Percentiles rank a stretch among this genome's conserved stretches.
Evolutionary conservation across 2,329 filamentous ascomycete genomes (phyloP).

Genomic region (Clonostachys rhizophaga): DNA sequence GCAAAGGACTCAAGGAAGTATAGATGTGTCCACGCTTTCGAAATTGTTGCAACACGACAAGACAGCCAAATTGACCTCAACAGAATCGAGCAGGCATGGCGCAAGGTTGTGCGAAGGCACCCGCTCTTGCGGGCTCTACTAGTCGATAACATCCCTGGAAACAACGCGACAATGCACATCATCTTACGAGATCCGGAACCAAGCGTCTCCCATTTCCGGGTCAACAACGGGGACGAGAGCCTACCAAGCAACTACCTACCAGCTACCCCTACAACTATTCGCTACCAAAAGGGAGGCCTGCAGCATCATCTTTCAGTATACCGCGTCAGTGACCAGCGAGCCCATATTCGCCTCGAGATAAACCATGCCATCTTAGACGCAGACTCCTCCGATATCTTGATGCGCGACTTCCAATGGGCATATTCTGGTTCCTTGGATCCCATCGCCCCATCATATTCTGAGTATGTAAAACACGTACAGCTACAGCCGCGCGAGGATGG

Average conservation of each 20-base stretch:
- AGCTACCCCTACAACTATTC: not conserved
- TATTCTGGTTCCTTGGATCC: not conserved
- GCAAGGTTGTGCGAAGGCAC: slow-evolving; percentile 5
- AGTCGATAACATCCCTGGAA: slow-evolving; percentile 3
- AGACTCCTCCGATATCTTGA: not conserved
- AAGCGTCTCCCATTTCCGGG: not conserved
- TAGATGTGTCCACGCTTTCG: no score
- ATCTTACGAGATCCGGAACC: slow-evolving; percentile 3
- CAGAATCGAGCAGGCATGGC: slow-evolving; percentile 3
- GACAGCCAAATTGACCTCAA: no score
- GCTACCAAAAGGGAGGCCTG: not conserved
- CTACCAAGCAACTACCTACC: not conserved
- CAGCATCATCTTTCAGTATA: not conserved
- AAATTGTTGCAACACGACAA: no score
- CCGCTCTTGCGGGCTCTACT: slow-evolving; percentile 7
- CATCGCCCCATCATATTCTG: no score
- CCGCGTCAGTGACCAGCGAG: not conserved
- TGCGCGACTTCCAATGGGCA: not conserved
- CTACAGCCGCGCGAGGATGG: not conserved
- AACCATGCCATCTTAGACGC: not conserved
- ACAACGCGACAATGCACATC: slow-evolving; percentile 3
- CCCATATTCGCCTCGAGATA: slow-evolving; percentile 5
- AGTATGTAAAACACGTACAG: not conserved
- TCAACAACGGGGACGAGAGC: not conserved
- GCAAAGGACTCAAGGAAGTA: slow-evolving; percentile 5